phyloP scores from a whole-genome alignment of 1,139 yeast species.

The Candida gigantensis region DNA sequence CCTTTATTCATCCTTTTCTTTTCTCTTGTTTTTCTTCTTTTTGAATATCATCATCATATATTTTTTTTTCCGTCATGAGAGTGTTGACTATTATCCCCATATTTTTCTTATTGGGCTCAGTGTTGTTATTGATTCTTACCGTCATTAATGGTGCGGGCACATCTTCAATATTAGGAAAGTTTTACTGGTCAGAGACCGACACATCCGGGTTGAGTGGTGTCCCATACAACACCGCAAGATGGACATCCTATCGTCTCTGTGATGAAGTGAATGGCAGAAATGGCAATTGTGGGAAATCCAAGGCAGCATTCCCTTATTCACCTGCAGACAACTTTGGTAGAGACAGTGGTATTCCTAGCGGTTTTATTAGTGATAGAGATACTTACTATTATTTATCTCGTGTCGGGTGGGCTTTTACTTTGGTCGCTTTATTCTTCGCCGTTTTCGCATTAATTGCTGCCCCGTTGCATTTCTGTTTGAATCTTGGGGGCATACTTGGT shows the following conservation, averaged over 20 bases:
- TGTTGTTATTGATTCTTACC: constrained; percentile 60
- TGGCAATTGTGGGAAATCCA: constrained; percentile 44
- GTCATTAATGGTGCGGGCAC: constrained; percentile 62
- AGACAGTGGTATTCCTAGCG: constrained; percentile 44
- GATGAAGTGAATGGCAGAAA: constrained; percentile 42
- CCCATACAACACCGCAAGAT: constrained; percentile 33
- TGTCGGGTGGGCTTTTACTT: constrained; percentile 66
- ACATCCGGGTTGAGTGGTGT: constrained; percentile 53
- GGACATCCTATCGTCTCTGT: constrained; percentile 76
- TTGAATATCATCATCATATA: not conserved
- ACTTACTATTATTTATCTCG: constrained; percentile 64
- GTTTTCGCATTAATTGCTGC: constrained; percentile 42
- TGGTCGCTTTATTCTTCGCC: constrained; percentile 61
- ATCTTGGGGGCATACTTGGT: constrained; percentile 22
- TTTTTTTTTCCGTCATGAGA: constrained; percentile 14
- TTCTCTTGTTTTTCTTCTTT: not conserved
- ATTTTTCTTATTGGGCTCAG: constrained; percentile 38
- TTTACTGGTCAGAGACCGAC: constrained; percentile 74
- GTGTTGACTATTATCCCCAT: constrained; percentile 26
- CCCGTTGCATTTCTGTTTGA: constrained; percentile 17
- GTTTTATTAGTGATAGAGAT: constrained; percentile 46
- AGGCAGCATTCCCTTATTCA: constrained; percentile 67
- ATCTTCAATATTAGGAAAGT: constrained; percentile 48
- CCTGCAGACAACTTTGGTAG: constrained; percentile 59
- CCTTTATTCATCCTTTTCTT: not conserved